A percentile compares a stretch with the other conserved stretches of the same genome.
Evolutionary conservation across 2,329 filamentous ascomycete genomes (phyloP).

Genomic region (Fusarium equiseti): DNA sequence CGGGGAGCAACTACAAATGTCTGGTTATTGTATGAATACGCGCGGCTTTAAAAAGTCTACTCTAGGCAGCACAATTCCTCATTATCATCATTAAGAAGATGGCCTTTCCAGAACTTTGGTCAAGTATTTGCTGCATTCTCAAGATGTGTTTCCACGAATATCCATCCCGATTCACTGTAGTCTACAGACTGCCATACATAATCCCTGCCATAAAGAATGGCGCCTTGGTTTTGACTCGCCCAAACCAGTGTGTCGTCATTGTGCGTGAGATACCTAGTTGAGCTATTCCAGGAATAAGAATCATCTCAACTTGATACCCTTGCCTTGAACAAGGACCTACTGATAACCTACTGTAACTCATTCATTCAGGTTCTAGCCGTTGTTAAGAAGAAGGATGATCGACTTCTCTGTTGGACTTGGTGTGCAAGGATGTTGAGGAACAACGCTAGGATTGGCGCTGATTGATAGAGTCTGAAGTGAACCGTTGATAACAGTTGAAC

Average conservation of each 20-base stretch:
- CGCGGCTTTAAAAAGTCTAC: slow-evolving; percentile 29
- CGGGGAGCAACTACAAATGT: slow-evolving; percentile 22
- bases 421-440: slow-evolving; percentile 20
- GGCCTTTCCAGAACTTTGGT: neutral
- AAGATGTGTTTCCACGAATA: neutral
- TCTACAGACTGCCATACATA: neutral
- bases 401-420: slow-evolving; percentile 2
- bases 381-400: slow-evolving; percentile 6
- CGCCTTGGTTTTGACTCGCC: slow-evolving; percentile 28
- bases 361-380: slow-evolving; percentile 22
- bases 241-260: slow-evolving; percentile 45
- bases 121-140: neutral
- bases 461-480: neutral
- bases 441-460: neutral
- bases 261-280: slow-evolving; percentile 31
- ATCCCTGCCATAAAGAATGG: slow-evolving; percentile 12
- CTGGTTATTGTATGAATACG: slow-evolving; percentile 21
- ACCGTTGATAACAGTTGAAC: neutral
- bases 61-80: slow-evolving; percentile 11
- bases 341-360: slow-evolving; percentile 16
- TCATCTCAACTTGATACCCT: slow-evolving; percentile 21
- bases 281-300: slow-evolving; percentile 22
- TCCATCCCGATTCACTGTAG: neutral
- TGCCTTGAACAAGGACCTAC: slow-evolving; percentile 19
- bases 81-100: neutral